These are phyloP conservation scores for Cyclotella cryptica DNA, from an alignment of 108 stramenopile species.

Conservation along the genomic window DNA sequence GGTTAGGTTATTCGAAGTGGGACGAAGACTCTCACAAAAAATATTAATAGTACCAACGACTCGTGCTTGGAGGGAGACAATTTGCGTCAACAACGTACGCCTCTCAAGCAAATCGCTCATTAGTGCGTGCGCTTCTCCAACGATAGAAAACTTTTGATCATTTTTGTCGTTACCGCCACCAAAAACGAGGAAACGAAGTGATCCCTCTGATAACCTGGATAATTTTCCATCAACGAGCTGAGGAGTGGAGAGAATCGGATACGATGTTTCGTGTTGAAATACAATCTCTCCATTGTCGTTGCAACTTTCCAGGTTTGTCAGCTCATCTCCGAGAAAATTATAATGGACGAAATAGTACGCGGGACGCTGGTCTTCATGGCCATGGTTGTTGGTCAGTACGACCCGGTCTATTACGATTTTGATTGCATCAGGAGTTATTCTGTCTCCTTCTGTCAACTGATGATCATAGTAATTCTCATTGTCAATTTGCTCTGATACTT, in stretches of 20 bases:
- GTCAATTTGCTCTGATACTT: background rate
- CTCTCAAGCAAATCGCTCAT: constrained; percentile 10
- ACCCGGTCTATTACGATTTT: constrained; percentile 12
- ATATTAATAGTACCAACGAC: constrained; percentile 4
- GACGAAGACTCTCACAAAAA: constrained; percentile 3
- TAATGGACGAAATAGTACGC: constrained; percentile 37
- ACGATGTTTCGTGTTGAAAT: constrained; percentile 17
- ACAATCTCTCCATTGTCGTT: constrained; percentile 13
- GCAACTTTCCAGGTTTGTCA: constrained; percentile 13
- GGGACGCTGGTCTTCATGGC: too few relatives aligned
- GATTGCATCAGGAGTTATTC: constrained; percentile 5
- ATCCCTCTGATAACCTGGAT: background rate
- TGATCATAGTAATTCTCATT: background rate
- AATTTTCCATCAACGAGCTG: constrained; percentile 1
- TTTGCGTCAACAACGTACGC: background rate
- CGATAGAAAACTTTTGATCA: background rate
- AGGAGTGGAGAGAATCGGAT: constrained; percentile 14
- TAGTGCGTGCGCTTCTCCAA: constrained; percentile 19
- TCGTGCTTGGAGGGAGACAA: constrained; percentile 20
- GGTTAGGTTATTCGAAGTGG: background rate
- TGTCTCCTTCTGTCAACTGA: background rate
- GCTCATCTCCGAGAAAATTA: constrained; percentile 14
- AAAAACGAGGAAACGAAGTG: constrained; percentile 22
- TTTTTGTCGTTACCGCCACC: constrained; percentile 1
- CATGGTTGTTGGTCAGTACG: background rate